Conservation (phyloP, 371 early-diverging fungal species). For the Umbelopsis sp. region DNA sequence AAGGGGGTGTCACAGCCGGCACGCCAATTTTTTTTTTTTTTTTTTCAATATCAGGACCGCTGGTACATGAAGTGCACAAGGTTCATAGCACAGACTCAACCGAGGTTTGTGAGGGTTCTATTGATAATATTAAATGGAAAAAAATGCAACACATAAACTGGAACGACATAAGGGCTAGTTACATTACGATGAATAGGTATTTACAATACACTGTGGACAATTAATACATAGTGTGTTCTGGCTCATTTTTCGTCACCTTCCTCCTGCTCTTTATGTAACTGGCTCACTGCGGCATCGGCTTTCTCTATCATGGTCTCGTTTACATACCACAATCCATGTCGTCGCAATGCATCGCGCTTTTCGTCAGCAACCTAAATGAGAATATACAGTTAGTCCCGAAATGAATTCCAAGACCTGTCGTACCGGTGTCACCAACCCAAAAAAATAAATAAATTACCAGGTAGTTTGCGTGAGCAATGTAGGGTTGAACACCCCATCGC, state of each 20-base stretch:
- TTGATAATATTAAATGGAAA: neutral
- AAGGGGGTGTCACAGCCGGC: neutral
- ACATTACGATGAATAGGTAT: neutral
- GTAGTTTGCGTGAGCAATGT: conserved; percentile 48
- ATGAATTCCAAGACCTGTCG: neutral
- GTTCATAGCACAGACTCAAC: too few relatives aligned
- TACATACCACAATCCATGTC: conserved; percentile 39
- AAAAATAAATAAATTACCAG: conserved; percentile 25
- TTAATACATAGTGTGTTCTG: neutral
- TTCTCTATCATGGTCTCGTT: conserved; percentile 43
- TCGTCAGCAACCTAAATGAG: conserved; percentile 47
- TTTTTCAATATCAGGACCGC: too few relatives aligned
- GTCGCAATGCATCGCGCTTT: conserved; percentile 43
- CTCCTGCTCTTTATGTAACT: neutral
- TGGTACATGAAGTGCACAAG: too few relatives aligned
- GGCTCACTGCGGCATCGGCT: conserved; percentile 33
- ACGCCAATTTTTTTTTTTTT: neutral
- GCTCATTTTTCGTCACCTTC: neutral
- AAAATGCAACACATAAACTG: neutral
- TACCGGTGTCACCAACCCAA: neutral
- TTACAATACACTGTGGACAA: neutral
- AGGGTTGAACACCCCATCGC: conserved; percentile 38
- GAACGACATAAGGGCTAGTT: neutral
- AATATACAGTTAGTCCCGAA: neutral
- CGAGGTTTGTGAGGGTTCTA: neutral